Conservation (phyloP, 805 yeast genomes). For the Candida sakaeoensis region DNA sequence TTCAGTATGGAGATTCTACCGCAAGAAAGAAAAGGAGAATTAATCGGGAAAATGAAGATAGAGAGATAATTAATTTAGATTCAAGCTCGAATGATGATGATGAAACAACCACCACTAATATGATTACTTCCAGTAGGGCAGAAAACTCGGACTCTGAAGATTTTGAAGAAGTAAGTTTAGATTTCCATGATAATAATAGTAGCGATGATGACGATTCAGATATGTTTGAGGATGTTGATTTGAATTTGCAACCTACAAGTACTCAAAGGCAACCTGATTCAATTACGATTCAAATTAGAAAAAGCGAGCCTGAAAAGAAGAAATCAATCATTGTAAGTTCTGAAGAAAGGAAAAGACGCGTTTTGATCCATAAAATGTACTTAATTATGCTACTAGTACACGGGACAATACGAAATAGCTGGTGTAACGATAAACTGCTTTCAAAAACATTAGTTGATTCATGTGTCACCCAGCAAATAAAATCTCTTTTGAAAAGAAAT, state of each 20-base stretch:
- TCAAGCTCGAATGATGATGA: neutral
- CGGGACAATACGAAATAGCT: slow-evolving; percentile 64
- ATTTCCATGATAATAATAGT: slow-evolving; percentile 3
- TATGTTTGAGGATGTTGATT: slow-evolving; percentile 29
- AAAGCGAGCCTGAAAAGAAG: slow-evolving; percentile 15
- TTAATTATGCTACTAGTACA: slow-evolving; percentile 60
- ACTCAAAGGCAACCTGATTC: slow-evolving; percentile 4
- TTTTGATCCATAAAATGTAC: slow-evolving; percentile 53
- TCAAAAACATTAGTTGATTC: slow-evolving; percentile 34
- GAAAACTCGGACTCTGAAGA: slow-evolving; percentile 6
- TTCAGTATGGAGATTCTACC: neutral
- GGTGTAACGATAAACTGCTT: slow-evolving; percentile 59
- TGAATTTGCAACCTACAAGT: slow-evolving; percentile 9
- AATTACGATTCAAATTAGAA: slow-evolving; percentile 5
- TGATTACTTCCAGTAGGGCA: no score
- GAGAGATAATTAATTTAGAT: neutral
- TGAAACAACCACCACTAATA: no score
- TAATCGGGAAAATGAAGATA: neutral
- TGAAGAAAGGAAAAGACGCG: slow-evolving; percentile 55
- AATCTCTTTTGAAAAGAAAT: slow-evolving; percentile 1
- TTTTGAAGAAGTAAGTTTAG: slow-evolving; percentile 6
- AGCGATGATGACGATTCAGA: slow-evolving; percentile 15
- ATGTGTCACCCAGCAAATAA: slow-evolving; percentile 7
- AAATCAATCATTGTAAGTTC: slow-evolving; percentile 39
- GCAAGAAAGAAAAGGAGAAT: slow-evolving; percentile 8